These are phyloP conservation scores for Bassia scoparia DNA, from an alignment of 148 eudicot species.

Conservation along the genomic window DNA sequence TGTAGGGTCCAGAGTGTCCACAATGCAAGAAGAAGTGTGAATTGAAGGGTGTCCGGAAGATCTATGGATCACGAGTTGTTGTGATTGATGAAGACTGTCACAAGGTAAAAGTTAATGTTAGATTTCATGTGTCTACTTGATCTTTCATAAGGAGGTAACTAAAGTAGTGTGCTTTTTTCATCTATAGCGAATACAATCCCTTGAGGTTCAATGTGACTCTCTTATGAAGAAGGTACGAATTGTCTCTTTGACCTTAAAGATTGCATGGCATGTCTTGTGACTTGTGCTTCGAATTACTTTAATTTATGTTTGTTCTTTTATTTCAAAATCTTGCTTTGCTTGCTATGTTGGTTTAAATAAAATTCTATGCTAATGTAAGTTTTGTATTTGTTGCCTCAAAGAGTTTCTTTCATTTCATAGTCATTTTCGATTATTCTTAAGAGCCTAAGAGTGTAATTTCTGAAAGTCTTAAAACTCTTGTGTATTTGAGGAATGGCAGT, in stretches of 20 bases:
- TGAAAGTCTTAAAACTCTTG: not conserved
- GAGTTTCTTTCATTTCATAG: too few species aligned
- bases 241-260: not conserved
- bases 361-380: not conserved
- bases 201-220: slow-evolving; percentile 67
- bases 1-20: slow-evolving; percentile 89
- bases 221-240: slow-evolving; percentile 61
- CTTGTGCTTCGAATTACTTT: not conserved
- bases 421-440: too few species aligned
- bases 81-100: slow-evolving; percentile 64
- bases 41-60: slow-evolving; percentile 68
- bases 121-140: not conserved
- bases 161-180: slow-evolving; percentile 10
- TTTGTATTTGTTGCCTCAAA: not conserved
- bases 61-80: slow-evolving; percentile 71
- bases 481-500: not conserved
- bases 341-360: slow-evolving; percentile 9
- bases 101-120: slow-evolving; percentile 44
- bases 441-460: not conserved
- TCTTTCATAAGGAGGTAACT: slow-evolving; percentile 3
- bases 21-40: slow-evolving; percentile 78
- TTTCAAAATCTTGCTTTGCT: not conserved
- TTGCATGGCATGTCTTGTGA: not conserved
- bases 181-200: slow-evolving; percentile 61
- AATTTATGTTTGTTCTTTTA: not conserved